Evolutionary conservation across 306 rosid species (phyloP), one percentile per base, ranked within the genome.

Genomic region (Leucaena leucocephala): DNA sequence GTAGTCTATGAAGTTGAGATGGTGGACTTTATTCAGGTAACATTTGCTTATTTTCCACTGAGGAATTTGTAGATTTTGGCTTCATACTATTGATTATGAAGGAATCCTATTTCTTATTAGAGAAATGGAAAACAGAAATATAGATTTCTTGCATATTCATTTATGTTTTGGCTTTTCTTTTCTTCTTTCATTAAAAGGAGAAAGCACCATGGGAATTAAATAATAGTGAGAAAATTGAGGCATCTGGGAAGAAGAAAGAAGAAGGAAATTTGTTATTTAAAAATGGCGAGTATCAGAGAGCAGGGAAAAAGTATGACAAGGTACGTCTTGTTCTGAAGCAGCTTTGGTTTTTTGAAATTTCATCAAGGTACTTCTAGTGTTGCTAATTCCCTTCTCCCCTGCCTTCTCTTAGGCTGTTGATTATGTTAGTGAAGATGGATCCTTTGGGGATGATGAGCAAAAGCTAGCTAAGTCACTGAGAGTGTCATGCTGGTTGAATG

Each of bases 401-500:
- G 48, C 76, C 76, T 61, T 82, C 40, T 78, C 39, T 52, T 82
- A 91, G 94, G 94, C 87, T 73, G 88, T 76, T 66, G 94, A 91
- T 66, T 87, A 78, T 86, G 87, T 90, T 75, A 19, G 81, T 76
- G 91, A 91, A 70, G 90, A 90, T 54, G 87, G 82, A 66, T 78
- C 85, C 17, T 85, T 82, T 19, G 85, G 82, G 70, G 86, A 85
- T 79, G 78, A 84, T 63, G 90, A 88, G 75, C 78, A 84, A 75
- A 85, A 87, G 83, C 75, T 80, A 68, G 91, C 84, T 13, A 80
- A 81, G 70, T 63, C 79, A 48, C 74, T 91, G 55, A 87, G 87
- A 79, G 74, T 91, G 40, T 84, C 92, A 2, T 86, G 90, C 84
- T 89, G 92, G 94, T 82, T 91, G 89, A 91, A 91, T 45, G 85